Evolutionary conservation across 2,329 filamentous ascomycete genomes (phyloP), one percentile per base, ranked within the genome.

Genomic region (Cladosporium sphaerospermum): DNA sequence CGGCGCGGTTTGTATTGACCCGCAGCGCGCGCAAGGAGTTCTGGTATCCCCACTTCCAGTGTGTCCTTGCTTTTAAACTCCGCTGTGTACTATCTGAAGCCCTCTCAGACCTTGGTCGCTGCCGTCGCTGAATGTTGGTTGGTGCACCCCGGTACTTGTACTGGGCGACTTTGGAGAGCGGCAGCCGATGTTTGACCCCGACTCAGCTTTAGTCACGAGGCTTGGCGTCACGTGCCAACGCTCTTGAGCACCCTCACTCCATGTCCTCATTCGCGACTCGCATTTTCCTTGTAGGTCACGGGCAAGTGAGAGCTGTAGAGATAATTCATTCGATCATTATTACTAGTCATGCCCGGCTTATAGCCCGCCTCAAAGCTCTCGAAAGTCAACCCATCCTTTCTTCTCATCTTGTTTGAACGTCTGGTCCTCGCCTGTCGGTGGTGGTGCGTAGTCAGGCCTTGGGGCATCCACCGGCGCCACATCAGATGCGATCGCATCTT

Each of bases 401-500:
- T 53, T 53, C 42, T 53, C 50, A 18, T 53, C 50, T 32, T 41
- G 42, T 18, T 34, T 28, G 14, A 53, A 34, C 19, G 45, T 48
- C 36, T 55, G 49, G 56, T 69, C 68, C 47, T 67, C 65, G 1
- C 42, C 59, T n/a, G 61, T 53, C 13, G 63, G 56, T 34, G 74
- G 74, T 14, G 73, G 73, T 52, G 67, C 71, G 66, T 87, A 90
- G 11, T 82, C 83, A 28, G 85, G 82, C 62, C 90, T 77, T 23
- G 85, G 74, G 56, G 84, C 86, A 65, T 89, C 81, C 53, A 89
- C 81, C 1, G 89, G 88, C 34, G 81, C 85, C 57, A 93, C 71
- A 54, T 84, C 81, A 59, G 88, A 85, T 6, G 89, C 90, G 71
- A 96, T 85, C 10, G 89, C 90, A 70, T 96, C 91, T 70, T 96